Base-by-base conservation (phyloP, 2,329 filamentous ascomycete species). In the Beauveria rudraprayagi region DNA sequence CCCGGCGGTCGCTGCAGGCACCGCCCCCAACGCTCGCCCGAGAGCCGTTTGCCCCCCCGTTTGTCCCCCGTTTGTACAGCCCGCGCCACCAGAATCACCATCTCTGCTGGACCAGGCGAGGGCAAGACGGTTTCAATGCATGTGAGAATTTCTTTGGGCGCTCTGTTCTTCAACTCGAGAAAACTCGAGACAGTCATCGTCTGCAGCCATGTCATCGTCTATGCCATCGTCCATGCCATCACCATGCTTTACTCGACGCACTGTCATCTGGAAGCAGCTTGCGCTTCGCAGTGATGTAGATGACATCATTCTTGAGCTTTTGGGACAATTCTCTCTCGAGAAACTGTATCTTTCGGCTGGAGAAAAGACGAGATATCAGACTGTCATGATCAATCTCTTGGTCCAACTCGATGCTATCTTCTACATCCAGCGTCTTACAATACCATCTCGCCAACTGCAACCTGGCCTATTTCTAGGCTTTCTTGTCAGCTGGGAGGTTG, bases 261-360 rank as follows among this genome's bases (percentile, higher is more conserved):
- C 68, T 16, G 72, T 71, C 63, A 68, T 70, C 14, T 76, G 71
- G 70, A 69, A 72, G 53, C 65, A 71, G 22, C 66, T 77, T 28
- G 68, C 70, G 5, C 71, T 76, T 22, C 72, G 75, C 41, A 73
- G 72, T 63, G 75, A 77, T 62, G 65, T 75, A 61, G 75, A 77
- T 64, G 72, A 73, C 65, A 73, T 77, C 53, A 69, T 77, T 44
- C 62, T 75, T 11, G 74, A 77, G 65, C 66, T 76, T n/a, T 68
- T 77, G 9, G 75, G 75, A 28, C 68, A 70, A n/a, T 77, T 77
- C 64, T 74, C 74, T 9, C 67, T 77, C 19, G 75, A 77, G 61
- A 75, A 71, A 63, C 72, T 77, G 41, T 76, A 77, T 61, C 66
- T 72, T 9, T 69, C 73, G 22, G 63, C 66, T 26, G 67, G 71